phyloP scores from a whole-genome alignment of 768 basidiomycete species.

The Pilatotrama ljubarskyi region DNA sequence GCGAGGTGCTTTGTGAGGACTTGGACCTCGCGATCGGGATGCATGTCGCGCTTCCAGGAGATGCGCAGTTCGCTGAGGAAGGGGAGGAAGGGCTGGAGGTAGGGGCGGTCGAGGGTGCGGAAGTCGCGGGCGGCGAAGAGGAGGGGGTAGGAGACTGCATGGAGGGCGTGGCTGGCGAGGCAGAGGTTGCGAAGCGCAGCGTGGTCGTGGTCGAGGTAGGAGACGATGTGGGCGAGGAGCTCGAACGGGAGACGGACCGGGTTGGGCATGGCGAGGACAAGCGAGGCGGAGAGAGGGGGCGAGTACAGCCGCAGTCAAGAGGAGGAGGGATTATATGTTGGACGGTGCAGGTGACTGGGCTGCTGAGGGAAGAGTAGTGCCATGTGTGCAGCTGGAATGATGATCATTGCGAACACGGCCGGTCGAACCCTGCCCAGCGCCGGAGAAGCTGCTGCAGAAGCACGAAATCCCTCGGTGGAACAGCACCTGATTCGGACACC shows the following conservation, averaged over 20 bases:
- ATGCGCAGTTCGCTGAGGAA: slow-evolving; percentile 5
- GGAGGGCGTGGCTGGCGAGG: slow-evolving; percentile 1
- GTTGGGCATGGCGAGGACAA: background rate
- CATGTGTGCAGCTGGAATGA: too few relatives aligned
- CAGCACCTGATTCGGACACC: too few relatives aligned
- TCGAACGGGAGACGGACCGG: slow-evolving; percentile 6
- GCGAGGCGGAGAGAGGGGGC: too few relatives aligned
- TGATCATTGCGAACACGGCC: too few relatives aligned
- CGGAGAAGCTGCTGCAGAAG: too few relatives aligned
- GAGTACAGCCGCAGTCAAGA: too few relatives aligned
- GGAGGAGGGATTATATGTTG: too few relatives aligned
- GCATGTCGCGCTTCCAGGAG: slow-evolving; percentile 13
- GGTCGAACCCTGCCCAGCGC: too few relatives aligned
- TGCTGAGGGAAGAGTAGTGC: too few relatives aligned
- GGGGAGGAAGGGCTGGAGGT: slow-evolving; percentile 3
- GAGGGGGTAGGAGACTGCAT: slow-evolving; percentile 4
- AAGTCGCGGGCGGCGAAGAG: slow-evolving; percentile 12
- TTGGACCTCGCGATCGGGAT: background rate
- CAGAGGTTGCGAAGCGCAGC: slow-evolving; percentile 5
- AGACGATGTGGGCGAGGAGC: slow-evolving; percentile 11
- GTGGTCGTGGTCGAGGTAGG: slow-evolving; percentile 2
- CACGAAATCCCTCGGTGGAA: too few relatives aligned
- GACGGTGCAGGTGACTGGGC: too few relatives aligned
- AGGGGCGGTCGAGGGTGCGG: background rate
- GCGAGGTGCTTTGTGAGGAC: background rate